phyloP scores from a whole-genome alignment of 805 yeast species.

The Maudiozyma bulderi region DNA sequence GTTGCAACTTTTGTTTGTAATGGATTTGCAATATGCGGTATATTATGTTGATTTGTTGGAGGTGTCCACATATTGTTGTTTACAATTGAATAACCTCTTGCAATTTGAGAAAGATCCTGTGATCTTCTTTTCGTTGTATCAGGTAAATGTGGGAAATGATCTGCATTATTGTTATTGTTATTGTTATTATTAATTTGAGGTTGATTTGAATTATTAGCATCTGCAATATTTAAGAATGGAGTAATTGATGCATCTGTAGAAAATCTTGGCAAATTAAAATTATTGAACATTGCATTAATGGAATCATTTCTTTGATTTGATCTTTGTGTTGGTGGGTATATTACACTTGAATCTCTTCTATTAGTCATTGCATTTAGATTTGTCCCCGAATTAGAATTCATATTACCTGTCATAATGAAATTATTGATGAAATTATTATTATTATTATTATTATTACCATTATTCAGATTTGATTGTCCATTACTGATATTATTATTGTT shows the following conservation, averaged over 20 bases:
- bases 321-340: neutral
- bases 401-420: neutral
- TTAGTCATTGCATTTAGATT: neutral
- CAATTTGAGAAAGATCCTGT: constrained; percentile 8
- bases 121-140: neutral
- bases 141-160: neutral
- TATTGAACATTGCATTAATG: constrained; percentile 13
- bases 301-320: constrained; percentile 15
- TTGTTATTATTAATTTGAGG: too few relatives aligned
- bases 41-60: constrained; percentile 7
- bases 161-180: neutral
- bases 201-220: neutral
- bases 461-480: neutral
- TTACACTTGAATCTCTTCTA: neutral
- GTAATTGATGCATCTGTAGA: constrained; percentile 22
- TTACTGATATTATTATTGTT: neutral
- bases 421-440: neutral
- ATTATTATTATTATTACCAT: neutral
- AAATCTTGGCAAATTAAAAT: constrained; percentile 17
- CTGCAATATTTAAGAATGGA: constrained; percentile 20
- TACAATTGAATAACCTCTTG: constrained; percentile 24
- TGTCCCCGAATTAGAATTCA: neutral
- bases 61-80: constrained; percentile 20
- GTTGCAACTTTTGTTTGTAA: constrained; percentile 13
- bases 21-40: constrained; percentile 8